Base-by-base conservation (phyloP, 2,329 filamentous ascomycete genomes). In the Whalleya microplaca region DNA sequence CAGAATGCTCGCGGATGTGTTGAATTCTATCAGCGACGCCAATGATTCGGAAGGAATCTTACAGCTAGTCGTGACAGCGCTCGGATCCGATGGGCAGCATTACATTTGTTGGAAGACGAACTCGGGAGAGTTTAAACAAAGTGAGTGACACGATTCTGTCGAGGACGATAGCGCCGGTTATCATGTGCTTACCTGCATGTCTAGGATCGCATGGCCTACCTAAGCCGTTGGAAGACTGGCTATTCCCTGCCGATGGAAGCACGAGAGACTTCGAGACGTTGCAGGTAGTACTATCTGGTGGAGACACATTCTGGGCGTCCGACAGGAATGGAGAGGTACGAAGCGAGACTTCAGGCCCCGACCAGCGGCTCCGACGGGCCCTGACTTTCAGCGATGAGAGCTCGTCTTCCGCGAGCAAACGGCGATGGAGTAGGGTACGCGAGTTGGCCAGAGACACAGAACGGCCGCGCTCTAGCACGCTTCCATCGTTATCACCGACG, bases 61-160 rank as follows among this genome's bases (percentile, higher is more conserved):
- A 10, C 66, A 71, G 48, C 62, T 71, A 19, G 65, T 70, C 44
- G 69, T 71, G n/a, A 71, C 69, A 1, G 69, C 69, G 37, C 61
- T 71, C 2, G 69, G 69, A 20, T 66, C 67, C 2, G 53, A 58
- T 29, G 69, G 69, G 23, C 60, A 65, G 21, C 68, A 69, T 45
- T 71, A 71, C 48, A 68, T 71, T 32, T 71, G 69, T 48, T 71
- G 69, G 69, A 71, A 69, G 56, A 71, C 67, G 3, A 57, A 54
- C 12, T 58, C 57, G 3, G 69, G 69, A 8, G 62, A 64, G 45
- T 70, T 68, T 40, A 65, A 53, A 43, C 69, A 71, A 54, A 62
- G 69, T 70, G 60, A 59, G 65, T 27, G 23, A 59, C 8, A 16
- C 21, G 8, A 27, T 18, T 6, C 18, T 9, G 8, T 4, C 9